Percentiles rank a stretch among this genome's conserved stretches.
Evolutionary conservation across 148 eudicot genomes (phyloP).

Genomic region (Suaeda aralocaspica): DNA sequence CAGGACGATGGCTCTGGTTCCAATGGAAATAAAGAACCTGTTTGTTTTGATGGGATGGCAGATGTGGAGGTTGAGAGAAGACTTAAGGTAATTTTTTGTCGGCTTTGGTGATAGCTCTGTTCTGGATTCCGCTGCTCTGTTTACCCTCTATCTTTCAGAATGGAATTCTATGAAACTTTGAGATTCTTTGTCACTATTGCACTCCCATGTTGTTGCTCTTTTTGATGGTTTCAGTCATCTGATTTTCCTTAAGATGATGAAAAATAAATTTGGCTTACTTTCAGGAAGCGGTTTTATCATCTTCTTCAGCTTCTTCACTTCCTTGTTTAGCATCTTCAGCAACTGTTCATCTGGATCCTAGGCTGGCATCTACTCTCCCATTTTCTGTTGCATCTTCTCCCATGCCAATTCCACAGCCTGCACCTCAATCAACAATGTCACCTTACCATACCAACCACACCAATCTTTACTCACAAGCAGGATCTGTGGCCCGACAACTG

Average conservation of each 20-base stretch:
- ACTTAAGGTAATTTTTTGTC: constrained; percentile 53
- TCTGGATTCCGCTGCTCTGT: background rate
- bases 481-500: constrained; percentile 46
- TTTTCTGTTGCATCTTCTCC: constrained; percentile 45
- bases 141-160: background rate
- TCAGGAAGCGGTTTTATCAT: constrained; percentile 75
- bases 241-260: background rate
- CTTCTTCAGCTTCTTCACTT: constrained; percentile 35
- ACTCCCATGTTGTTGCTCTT: background rate
- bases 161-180: background rate
- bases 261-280: background rate
- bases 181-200: background rate
- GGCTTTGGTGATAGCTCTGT: background rate
- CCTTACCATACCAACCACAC: constrained; percentile 40
- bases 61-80: constrained; percentile 89
- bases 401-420: constrained; percentile 38
- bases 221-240: background rate
- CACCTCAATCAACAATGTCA: constrained; percentile 45
- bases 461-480: constrained; percentile 48
- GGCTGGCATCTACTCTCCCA: constrained; percentile 46
- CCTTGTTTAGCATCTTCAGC: constrained; percentile 39
- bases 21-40: constrained; percentile 60
- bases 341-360: constrained; percentile 46
- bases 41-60: constrained; percentile 85
- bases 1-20: constrained; percentile 71